These are phyloP conservation scores for Pterothamnion heteromorphum DNA, from an alignment of 31 red algal species.

Conservation along the genomic window DNA sequence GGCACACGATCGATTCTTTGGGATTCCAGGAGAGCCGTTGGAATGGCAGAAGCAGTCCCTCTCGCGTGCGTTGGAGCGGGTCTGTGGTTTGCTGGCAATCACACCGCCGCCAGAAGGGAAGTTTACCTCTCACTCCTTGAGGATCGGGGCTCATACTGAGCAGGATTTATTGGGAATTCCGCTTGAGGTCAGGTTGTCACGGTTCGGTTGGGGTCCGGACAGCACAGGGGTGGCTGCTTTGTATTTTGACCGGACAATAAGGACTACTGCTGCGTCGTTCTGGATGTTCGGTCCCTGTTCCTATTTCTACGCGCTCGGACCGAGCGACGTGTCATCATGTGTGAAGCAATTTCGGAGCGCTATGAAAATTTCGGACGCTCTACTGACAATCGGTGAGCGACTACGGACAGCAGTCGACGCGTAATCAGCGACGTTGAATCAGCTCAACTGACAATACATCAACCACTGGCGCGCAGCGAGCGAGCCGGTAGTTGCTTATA, in stretches of 20 bases:
- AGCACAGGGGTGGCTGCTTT: conserved; percentile 21
- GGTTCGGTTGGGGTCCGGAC: conserved; percentile 25
- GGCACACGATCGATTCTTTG: neutral
- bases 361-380: too few species aligned
- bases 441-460: too few species aligned
- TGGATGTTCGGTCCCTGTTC: conserved; percentile 9
- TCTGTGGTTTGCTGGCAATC: neutral
- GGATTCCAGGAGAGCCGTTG: neutral
- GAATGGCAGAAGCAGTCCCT: neutral
- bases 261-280: neutral
- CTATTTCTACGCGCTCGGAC: neutral
- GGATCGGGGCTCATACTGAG: conserved; percentile 48
- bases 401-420: too few species aligned
- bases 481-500: too few species aligned
- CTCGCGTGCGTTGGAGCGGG: neutral
- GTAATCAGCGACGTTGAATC: too few species aligned
- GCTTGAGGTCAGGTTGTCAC: conserved; percentile 8
- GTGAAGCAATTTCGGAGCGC: too few species aligned
- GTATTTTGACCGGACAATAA: conserved; percentile 36
- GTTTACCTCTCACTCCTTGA: conserved; percentile 29
- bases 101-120: neutral
- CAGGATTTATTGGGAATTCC: conserved; percentile 15
- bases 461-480: too few species aligned
- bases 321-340: too few species aligned
- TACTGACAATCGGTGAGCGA: too few species aligned